Base-by-base conservation (phyloP, 176 grass and related monocot genomes). In the Eleusine indica region DNA sequence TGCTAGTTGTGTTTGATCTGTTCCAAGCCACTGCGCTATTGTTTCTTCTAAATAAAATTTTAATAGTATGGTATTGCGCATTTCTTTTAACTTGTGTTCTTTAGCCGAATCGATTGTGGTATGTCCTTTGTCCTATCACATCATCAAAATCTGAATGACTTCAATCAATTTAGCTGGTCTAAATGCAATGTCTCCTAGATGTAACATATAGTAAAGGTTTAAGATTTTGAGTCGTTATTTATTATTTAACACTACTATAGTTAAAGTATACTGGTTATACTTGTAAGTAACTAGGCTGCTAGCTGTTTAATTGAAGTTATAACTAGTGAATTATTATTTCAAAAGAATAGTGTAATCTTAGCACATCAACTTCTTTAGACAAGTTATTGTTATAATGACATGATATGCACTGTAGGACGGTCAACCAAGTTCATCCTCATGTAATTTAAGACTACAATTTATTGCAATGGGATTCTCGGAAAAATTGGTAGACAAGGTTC, bases 401-500 rank as follows among this genome's bases (percentile, higher is more conserved):
- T 71, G 65, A 75, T 86, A 52, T 51, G 42, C 73, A 77, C 22
- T 80, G 30, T 82, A 97, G 95, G 86, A 86, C 85, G 80, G 73
- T 42, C 73, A 86, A 46, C 82, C 88, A 28, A 91, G 84, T 81
- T 93, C 93, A 30, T 93, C 92, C 7, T 87, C 68, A 5, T 66
- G 76, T 83, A 39, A 76, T 62, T 56, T 95, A 85, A 95, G 89
- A 72, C 91, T 65, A 29, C 74, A 93, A 21, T 95, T 93, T 83
- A 83, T 95, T 83, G 89, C 77, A 11, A 95, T 95, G 92, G 96
- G 91, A 7, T 98, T 98, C 81, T 80, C 74, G 74, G 74, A 89
- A 84, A 66, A 30, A 54, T 57, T 93, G 78, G 93, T 98, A 43
- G 91, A 98, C 71, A 91, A 91, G 69, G 85, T 98, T 62, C 70